Evolutionary conservation across 192 early-diverging fungal species (phyloP), one percentile per base, ranked within the genome.

Genomic region (Coemansia sp.): DNA sequence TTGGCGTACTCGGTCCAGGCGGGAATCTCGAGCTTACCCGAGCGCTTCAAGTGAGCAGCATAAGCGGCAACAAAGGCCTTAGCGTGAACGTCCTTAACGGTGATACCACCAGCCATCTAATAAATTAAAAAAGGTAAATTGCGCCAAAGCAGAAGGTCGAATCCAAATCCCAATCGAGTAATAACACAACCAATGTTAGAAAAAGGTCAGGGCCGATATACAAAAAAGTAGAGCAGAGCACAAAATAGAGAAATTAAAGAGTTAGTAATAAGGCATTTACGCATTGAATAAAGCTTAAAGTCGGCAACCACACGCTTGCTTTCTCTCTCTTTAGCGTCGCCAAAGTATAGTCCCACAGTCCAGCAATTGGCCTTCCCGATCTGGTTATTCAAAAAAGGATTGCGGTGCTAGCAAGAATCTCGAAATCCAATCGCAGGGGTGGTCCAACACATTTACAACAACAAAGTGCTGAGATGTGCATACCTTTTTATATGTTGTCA

Each of bases 1-100:
- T 99, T 99, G 89, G 96, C 97, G 75, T 97, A 81, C 87, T 99
- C 98, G 78, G 95, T 93, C 97, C 97, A 99, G 87, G 94, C 95
- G 81, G 98, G 98, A 74, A 99, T 93, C 80, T 95, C 93, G 81
- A 99, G 92, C 91, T 97, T 96, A 80, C 98, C 98, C 69, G 95
- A 93, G 78, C 93, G 91, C 93, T 98, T 99, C 78, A 99, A 89
- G 91, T 99, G 96, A 75, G 94, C 98, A 79, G 98, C 95, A 86
- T 98, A 98, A 68, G 98, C 94, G 87, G 93, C 93, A 87, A 98
- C 92, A 88, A 98, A 98, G 65, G 89, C 93, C 85, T 96, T 95
- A 65, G 97, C 84, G 86, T 87, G 88, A 71, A 99, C 97, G 91
- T 99, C 97, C 91, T 97, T 95, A 71, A 99, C 96, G 80, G 96